Conservation (phyloP, 768 basidiomycete species). For the Mycena vitilis region DNA sequence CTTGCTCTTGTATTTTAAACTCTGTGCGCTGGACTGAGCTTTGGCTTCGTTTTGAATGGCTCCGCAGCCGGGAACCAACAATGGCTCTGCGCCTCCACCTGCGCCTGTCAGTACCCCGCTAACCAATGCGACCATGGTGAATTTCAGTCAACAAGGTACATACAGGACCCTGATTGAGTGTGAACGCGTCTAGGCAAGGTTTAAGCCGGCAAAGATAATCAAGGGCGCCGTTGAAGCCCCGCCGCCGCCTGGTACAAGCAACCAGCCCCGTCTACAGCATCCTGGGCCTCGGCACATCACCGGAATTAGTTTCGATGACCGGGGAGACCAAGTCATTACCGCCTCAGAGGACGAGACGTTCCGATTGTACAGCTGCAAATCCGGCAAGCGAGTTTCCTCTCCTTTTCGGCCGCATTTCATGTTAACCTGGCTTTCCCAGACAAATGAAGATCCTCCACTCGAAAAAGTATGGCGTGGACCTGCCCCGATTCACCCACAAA, state of each 20-base stretch:
- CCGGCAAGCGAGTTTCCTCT: constrained; percentile 86
- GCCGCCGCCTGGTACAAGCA: constrained; percentile 54
- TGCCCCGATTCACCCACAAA: constrained; percentile 95
- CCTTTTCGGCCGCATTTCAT: constrained; percentile 37
- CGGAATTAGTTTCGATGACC: constrained; percentile 90
- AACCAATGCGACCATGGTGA: constrained; percentile 65
- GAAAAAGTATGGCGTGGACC: constrained; percentile 96
- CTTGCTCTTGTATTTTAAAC: too few relatives aligned
- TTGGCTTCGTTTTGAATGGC: constrained; percentile 46
- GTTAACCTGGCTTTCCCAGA: constrained; percentile 55
- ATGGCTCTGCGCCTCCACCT: constrained; percentile 33
- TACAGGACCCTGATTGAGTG: constrained; percentile 10
- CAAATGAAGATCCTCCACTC: constrained; percentile 83
- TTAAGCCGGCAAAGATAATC: constrained; percentile 93
- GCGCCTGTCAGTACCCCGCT: constrained; percentile 55
- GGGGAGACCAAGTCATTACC: constrained; percentile 88
- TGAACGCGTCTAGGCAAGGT: constrained; percentile 61
- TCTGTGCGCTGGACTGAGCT: too few relatives aligned
- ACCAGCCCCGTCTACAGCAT: constrained; percentile 48
- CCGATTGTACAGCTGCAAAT: constrained; percentile 87
- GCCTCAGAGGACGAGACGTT: constrained; percentile 94
- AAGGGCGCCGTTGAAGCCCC: constrained; percentile 77
- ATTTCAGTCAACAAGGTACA: constrained; percentile 8
- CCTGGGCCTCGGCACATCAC: constrained; percentile 81
- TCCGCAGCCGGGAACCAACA: constrained; percentile 56